Evolutionary conservation across 495 filamentous ascomycete species (phyloP).

Genomic region (Aspergillus sparsus): DNA sequence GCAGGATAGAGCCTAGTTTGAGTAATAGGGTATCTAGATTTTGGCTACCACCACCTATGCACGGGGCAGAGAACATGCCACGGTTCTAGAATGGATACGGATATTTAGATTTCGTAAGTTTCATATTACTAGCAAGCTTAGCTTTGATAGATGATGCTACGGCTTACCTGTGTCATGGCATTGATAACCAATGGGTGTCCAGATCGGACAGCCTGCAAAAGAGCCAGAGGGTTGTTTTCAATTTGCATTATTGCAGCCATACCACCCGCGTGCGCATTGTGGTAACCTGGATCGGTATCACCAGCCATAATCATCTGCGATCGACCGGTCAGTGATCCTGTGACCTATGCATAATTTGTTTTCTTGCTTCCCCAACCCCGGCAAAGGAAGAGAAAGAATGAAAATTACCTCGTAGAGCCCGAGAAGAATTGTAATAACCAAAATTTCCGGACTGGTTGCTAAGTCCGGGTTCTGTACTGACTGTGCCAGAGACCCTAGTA

Average conservation of each 20-base stretch:
- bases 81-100: background rate
- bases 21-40: slow-evolving; percentile 25
- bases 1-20: slow-evolving; percentile 18
- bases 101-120: background rate
- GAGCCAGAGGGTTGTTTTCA: slow-evolving; percentile 20
- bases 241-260: slow-evolving; percentile 29
- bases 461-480: slow-evolving; percentile 18
- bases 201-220: slow-evolving; percentile 21
- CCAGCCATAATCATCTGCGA: slow-evolving; percentile 28
- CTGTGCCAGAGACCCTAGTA: slow-evolving; percentile 27
- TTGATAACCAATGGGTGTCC: slow-evolving; percentile 20
- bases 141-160: too few relatives aligned
- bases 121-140: too few relatives aligned
- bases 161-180: slow-evolving; percentile 5
- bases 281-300: slow-evolving; percentile 22
- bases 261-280: slow-evolving; percentile 29
- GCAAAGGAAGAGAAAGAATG: background rate
- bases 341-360: slow-evolving; percentile 7
- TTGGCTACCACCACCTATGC: background rate
- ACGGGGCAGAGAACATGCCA: background rate
- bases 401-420: slow-evolving; percentile 35
- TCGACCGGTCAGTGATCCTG: too few relatives aligned
- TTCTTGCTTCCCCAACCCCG: background rate
- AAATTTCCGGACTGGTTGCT: slow-evolving; percentile 20
- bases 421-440: slow-evolving; percentile 23